Evolutionary conservation across 164 flowering plant species (phyloP).

Genomic region (Umbellularia californica): DNA sequence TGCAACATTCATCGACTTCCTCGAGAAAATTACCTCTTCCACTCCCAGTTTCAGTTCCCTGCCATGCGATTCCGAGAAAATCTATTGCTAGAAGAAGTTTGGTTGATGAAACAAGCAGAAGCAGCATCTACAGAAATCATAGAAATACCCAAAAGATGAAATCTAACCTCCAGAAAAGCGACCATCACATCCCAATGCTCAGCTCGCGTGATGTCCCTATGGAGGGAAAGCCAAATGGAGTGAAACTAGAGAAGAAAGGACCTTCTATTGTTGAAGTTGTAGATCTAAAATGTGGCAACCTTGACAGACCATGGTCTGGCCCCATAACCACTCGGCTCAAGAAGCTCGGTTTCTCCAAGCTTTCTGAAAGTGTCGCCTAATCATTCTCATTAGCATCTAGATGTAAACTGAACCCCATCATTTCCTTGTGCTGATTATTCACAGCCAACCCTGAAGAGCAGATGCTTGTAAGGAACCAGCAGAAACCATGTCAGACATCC

Average conservation of each 20-base stretch:
- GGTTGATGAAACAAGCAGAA: conserved; percentile 31
- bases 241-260: conserved; percentile 43
- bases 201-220: conserved; percentile 32
- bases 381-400: conserved; percentile 32
- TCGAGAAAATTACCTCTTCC: conserved; percentile 22
- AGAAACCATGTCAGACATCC: conserved; percentile 17
- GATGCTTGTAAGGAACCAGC: conserved; percentile 43
- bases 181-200: conserved; percentile 59
- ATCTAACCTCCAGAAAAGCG: conserved; percentile 19
- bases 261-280: conserved; percentile 63
- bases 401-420: conserved; percentile 40
- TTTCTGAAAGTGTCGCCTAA: conserved; percentile 56
- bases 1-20: conserved; percentile 24
- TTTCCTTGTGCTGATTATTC: conserved; percentile 25
- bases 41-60: conserved; percentile 31
- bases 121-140: conserved; percentile 20
- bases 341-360: conserved; percentile 83
- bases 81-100: conserved; percentile 32
- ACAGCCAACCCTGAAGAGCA: conserved; percentile 59
- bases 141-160: conserved; percentile 36
- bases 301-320: conserved; percentile 55
- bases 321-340: conserved; percentile 60
- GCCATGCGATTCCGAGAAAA: conserved; percentile 31
- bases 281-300: conserved; percentile 71
- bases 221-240: conserved; percentile 51